Evolutionary conservation across 306 rosid genomes (phyloP).

Genomic region (Comarum palustre): DNA sequence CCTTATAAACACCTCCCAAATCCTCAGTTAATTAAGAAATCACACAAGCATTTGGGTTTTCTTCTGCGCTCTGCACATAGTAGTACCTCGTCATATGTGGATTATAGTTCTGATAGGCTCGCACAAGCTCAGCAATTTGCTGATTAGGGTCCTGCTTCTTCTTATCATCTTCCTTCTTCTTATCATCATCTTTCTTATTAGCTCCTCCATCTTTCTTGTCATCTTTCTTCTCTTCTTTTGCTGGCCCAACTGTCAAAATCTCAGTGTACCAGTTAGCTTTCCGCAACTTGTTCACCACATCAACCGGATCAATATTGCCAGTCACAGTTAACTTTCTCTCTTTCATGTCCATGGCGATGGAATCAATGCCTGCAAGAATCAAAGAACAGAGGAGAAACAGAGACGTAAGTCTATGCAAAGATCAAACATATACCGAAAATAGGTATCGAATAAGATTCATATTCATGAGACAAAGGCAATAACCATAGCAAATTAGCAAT

Average conservation of each 20-base stretch:
- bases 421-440: neutral
- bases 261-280: constrained; percentile 58
- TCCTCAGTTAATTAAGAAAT: constrained; percentile 38
- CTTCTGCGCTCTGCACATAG: constrained; percentile 51
- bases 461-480: neutral
- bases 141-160: constrained; percentile 41
- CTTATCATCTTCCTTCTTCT: constrained; percentile 41
- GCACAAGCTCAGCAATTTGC: constrained; percentile 49
- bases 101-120: constrained; percentile 31
- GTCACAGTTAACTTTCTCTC: constrained; percentile 69
- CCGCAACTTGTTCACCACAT: constrained; percentile 52
- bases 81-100: constrained; percentile 44
- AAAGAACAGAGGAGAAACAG: neutral
- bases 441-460: neutral
- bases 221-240: constrained; percentile 66
- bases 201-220: constrained; percentile 30
- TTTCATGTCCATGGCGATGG: constrained; percentile 82
- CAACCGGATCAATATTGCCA: constrained; percentile 64
- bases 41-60: constrained; percentile 69
- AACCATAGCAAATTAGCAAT: neutral
- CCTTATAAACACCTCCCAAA: neutral
- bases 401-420: neutral
- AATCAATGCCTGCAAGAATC: constrained; percentile 62
- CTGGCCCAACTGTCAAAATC: constrained; percentile 72
- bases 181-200: constrained; percentile 12